Evolutionary conservation across 371 early-diverging fungal species (phyloP), one percentile per base, ranked within the genome.

Genomic region (Mycotypha africana): DNA sequence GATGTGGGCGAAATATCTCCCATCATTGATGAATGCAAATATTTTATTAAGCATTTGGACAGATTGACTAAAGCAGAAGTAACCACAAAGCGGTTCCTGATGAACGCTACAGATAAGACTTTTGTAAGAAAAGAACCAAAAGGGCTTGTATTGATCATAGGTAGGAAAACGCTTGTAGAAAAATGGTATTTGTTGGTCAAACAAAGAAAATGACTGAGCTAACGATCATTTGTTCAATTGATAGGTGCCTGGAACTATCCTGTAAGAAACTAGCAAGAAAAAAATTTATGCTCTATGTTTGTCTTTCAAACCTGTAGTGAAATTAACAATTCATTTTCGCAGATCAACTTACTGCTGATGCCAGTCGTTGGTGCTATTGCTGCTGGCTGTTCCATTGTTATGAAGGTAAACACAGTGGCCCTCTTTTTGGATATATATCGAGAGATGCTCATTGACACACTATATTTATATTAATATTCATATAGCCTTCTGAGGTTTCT

Each of bases 211-310:
- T n/a, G n/a, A n/a, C n/a, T n/a, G n/a, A n/a, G n/a, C n/a, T n/a
- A n/a, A n/a, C n/a, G n/a, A 56, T 2, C 28, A 40, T 14, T 17
- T 31, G 7, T 4, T 32, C 41, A 12, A 15, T 17, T 32, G 49
- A 12, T 42, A 68, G 73, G 74, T n/a, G 74, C 95, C 2, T 94
- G 95, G 97, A 96, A 96, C 60, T 93, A 88, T 63, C 93, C 90
- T 21, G 54, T 92, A 63, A 24, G 49, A 5, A 22, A 32, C 22
- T n/a, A 15, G 5, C 4, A 12, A 34, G 38, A 6, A 41, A 10
- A 24, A 28, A 45, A 14, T 23, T 9, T n/a, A n/a, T n/a, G n/a
- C n/a, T n/a, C n/a, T n/a, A n/a, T n/a, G n/a, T n/a, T n/a, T n/a
- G n/a, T n/a, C n/a, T n/a, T n/a, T n/a, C n/a, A n/a, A n/a, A n/a